Conservation (phyloP, 78 protist species). For the Dictyostelium intermedium region DNA sequence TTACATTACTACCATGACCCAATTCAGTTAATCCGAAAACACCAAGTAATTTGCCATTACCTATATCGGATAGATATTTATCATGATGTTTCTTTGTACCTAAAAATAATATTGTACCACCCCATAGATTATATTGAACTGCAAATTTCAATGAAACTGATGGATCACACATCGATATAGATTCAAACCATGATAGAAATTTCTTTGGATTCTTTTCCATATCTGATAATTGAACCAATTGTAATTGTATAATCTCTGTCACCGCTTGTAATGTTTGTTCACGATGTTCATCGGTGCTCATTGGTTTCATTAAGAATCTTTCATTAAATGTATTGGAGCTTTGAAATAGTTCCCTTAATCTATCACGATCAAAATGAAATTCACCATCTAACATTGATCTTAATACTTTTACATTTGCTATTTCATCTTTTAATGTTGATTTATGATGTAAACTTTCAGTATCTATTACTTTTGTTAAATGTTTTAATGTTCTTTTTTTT, state of each 20-base stretch:
- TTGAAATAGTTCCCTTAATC: constrained; percentile 22
- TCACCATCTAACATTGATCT: constrained; percentile 45
- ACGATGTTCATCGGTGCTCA: neutral
- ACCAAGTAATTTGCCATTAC: constrained; percentile 37
- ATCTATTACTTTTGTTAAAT: neutral
- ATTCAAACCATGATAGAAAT: constrained; percentile 68
- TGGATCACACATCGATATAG: constrained; percentile 41
- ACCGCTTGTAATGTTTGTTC: constrained; percentile 22
- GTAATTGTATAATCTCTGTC: constrained; percentile 10
- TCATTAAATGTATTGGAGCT: constrained; percentile 32
- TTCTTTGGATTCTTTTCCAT: constrained; percentile 44
- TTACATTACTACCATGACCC: constrained; percentile 82
- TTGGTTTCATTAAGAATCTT: neutral
- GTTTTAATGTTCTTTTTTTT: neutral
- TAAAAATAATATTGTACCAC: constrained; percentile 59
- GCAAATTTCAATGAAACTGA: constrained; percentile 56
- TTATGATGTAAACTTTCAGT: constrained; percentile 19
- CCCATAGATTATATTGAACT: constrained; percentile 77
- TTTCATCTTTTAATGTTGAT: neutral
- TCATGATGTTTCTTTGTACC: constrained; percentile 74
- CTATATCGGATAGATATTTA: constrained; percentile 22
- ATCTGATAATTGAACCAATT: constrained; percentile 7
- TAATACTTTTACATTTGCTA: constrained; percentile 21
- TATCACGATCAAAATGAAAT: constrained; percentile 18
- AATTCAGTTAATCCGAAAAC: constrained; percentile 67